Percentiles rank a stretch among this genome's conserved stretches.
Conservation (phyloP, 768 basidiomycete species). For the Boletus rubescentipes region DNA sequence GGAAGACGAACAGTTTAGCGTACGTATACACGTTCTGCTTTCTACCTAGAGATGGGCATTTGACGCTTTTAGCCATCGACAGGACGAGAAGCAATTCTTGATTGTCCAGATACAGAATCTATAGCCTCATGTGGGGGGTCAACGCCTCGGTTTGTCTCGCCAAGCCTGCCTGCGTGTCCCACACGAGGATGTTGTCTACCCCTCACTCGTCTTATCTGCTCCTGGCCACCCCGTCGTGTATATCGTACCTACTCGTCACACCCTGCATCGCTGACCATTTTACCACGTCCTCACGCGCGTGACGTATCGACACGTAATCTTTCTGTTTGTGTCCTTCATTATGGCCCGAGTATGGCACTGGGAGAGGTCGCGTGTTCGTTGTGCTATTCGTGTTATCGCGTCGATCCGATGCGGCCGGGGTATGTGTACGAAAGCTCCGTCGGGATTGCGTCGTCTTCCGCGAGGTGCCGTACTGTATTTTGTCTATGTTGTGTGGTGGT, state of each 20-base stretch:
- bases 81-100: conserved; percentile 96
- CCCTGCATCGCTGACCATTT: conserved; percentile 1
- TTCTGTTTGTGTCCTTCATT: background rate
- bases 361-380: background rate
- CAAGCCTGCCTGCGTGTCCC: background rate
- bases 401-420: background rate
- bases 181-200: background rate
- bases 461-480: no score
- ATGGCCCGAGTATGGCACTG: background rate
- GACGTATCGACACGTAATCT: background rate
- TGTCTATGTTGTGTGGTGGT: no score
- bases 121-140: conserved; percentile 32
- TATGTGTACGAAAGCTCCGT: background rate
- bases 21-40: conserved; percentile 29
- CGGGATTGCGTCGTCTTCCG: no score
- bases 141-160: background rate
- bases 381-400: background rate
- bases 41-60: background rate
- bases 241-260: conserved; percentile 8
- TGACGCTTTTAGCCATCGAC: background rate
- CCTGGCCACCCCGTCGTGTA: conserved; percentile 1
- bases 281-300: background rate
- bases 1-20: conserved; percentile 97
- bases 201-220: conserved; percentile 9
- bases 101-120: conserved; percentile 87